Conservation (phyloP, 345 rosid genomes). For the Populus alba region DNA sequence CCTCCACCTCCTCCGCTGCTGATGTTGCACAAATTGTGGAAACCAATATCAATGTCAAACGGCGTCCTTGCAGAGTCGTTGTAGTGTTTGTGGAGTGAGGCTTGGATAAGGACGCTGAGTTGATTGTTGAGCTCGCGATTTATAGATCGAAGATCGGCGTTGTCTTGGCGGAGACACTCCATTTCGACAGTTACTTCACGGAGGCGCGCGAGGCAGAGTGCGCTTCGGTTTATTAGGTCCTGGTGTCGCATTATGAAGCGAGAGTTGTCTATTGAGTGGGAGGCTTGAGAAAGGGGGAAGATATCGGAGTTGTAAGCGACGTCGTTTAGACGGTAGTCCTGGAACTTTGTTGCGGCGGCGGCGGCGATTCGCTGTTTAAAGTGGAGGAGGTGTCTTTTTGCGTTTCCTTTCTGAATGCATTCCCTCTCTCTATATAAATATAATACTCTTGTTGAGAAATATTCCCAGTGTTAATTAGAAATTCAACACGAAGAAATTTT, state of each 20-base stretch:
- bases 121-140: conserved; percentile 61
- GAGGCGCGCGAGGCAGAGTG: conserved; percentile 36
- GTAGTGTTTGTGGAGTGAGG: conserved; percentile 33
- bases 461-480: background rate
- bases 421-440: background rate
- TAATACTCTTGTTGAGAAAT: background rate
- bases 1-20: conserved; percentile 18
- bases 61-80: conserved; percentile 24
- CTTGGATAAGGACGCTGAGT: conserved; percentile 40
- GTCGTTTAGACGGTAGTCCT: conserved; percentile 6
- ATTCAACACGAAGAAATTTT: background rate
- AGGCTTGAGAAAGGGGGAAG: background rate
- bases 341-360: background rate
- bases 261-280: conserved; percentile 13
- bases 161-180: conserved; percentile 62
- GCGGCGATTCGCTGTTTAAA: conserved; percentile 12
- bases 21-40: conserved; percentile 23
- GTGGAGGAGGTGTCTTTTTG: conserved; percentile 22
- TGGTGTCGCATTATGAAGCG: conserved; percentile 42
- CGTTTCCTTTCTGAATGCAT: conserved; percentile 11
- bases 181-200: conserved; percentile 49
- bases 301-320: conserved; percentile 16
- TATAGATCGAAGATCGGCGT: conserved; percentile 51
- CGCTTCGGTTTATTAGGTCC: conserved; percentile 49
- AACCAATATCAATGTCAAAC: conserved; percentile 34